A percentile compares a stretch with the other conserved stretches of the same genome.
Conservation (phyloP, 805 yeast species). For the Sungouiella thailandica region DNA sequence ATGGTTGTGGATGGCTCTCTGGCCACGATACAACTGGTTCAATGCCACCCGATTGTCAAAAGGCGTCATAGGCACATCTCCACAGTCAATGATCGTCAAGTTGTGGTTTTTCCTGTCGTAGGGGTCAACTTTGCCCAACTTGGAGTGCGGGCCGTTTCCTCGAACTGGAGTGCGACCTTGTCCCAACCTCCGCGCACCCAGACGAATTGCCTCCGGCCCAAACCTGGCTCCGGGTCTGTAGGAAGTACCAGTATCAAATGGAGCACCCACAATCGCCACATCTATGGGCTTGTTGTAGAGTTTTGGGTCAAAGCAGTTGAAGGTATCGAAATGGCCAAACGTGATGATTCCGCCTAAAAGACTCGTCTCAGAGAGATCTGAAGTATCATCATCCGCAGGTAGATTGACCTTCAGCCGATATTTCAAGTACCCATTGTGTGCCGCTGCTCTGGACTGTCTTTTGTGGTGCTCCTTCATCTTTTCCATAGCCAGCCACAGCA, state of each 20-base stretch:
- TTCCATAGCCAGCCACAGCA: conserved; percentile 3
- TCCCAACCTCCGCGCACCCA: conserved; percentile 42
- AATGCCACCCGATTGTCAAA: conserved; percentile 62
- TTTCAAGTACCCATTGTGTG: conserved; percentile 13
- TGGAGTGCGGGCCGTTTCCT: conserved; percentile 21
- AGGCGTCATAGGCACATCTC: conserved; percentile 66
- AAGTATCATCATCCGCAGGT: conserved; percentile 33
- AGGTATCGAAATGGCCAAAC: conserved; percentile 46
- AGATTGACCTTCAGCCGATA: conserved; percentile 19
- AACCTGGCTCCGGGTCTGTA: conserved; percentile 56
- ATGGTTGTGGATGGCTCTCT: conserved; percentile 43
- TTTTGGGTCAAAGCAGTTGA: conserved; percentile 43
- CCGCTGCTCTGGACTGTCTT: conserved; percentile 2
- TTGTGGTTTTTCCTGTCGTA: conserved; percentile 39
- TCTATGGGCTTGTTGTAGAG: conserved; percentile 25
- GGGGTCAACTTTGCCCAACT: conserved; percentile 45
- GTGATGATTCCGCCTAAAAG: conserved; percentile 50
- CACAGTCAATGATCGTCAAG: conserved; percentile 49
- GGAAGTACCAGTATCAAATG: conserved; percentile 54
- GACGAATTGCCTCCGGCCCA: conserved; percentile 52
- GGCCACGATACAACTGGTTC: conserved; percentile 56
- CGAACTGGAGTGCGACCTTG: conserved; percentile 34
- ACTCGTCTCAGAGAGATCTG: conserved; percentile 17
- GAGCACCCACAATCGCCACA: conserved; percentile 56
- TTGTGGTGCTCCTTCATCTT: conserved; percentile 3